Evolutionary conservation across 768 basidiomycete genomes (phyloP).

Genomic region (Pulveroboletus ravenelii): DNA sequence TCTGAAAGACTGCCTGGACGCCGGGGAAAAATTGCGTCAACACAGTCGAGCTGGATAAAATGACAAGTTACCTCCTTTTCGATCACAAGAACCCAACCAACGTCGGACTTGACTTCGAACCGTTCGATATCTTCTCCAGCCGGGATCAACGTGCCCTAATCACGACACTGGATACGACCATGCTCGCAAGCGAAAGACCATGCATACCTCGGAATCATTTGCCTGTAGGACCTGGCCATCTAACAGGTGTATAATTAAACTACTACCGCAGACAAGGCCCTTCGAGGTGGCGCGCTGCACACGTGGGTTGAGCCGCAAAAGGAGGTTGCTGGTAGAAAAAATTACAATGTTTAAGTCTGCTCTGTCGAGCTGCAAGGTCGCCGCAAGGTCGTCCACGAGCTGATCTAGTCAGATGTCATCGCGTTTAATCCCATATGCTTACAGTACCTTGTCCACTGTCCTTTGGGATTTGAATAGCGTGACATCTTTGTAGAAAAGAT

Average conservation of each 20-base stretch:
- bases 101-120: conserved; percentile 48
- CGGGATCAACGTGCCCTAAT: conserved; percentile 74
- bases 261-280: conserved; percentile 75
- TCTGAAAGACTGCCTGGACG: conserved; percentile 87
- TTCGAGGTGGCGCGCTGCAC: conserved; percentile 81
- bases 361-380: conserved; percentile 69
- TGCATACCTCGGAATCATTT: conserved; percentile 55
- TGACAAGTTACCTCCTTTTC: conserved; percentile 78
- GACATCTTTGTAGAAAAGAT: conserved; percentile 87
- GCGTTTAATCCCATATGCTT: conserved; percentile 8
- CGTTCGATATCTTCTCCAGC: conserved; percentile 63
- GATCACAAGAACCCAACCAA: conserved; percentile 79
- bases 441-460: conserved; percentile 66
- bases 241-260: conserved; percentile 52
- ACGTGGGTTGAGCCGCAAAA: conserved; percentile 6
- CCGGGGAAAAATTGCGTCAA: not conserved
- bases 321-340: not conserved
- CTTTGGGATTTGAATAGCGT: conserved; percentile 69
- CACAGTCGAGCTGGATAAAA: not conserved
- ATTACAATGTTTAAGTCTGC: conserved; percentile 75
- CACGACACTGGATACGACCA: not conserved
- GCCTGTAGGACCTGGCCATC: conserved; percentile 48
- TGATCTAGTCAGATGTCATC: conserved; percentile 27
- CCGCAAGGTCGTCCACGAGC: conserved; percentile 88
- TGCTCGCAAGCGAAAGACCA: not conserved